Conservation (phyloP, 2,329 filamentous ascomycete genomes). For the Aspergillus sclerotialis region DNA sequence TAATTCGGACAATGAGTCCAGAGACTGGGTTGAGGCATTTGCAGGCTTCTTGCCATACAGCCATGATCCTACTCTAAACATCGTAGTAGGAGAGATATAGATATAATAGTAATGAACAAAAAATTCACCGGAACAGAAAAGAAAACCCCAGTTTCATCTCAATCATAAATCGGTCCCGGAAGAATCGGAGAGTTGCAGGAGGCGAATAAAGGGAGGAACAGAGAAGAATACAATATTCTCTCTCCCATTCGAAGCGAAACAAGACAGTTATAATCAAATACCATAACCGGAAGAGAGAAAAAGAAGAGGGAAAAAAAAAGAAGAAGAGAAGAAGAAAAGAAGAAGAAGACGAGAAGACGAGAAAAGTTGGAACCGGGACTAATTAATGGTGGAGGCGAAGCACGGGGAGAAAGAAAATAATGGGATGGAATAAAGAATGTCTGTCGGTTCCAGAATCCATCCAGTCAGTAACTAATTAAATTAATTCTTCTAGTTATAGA, state of each 20-base stretch:
- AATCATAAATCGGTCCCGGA: not conserved
- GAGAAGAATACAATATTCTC: not conserved
- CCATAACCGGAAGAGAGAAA: conserved; percentile 1
- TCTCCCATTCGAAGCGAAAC: no score
- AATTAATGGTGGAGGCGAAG: no score
- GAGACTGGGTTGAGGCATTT: conserved; percentile 44
- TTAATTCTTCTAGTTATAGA: no score
- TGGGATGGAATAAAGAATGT: no score
- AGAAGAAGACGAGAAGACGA: not conserved
- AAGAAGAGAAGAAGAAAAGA: conserved; percentile 3
- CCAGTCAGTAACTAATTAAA: no score
- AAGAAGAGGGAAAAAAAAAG: conserved; percentile 1
- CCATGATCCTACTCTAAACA: conserved; percentile 39
- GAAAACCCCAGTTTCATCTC: not conserved
- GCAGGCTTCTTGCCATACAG: conserved; percentile 37
- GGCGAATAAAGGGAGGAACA: not conserved
- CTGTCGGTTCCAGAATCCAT: no score
- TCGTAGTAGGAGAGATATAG: conserved; percentile 10
- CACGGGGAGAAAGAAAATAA: no score
- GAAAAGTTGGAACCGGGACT: no score
- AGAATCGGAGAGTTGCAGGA: not conserved
- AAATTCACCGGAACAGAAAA: not conserved
- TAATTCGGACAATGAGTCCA: conserved; percentile 53
- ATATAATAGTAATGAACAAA: not conserved
- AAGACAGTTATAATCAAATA: no score